Base-by-base conservation (phyloP, 768 basidiomycete genomes). In the Hemileccinum rubropunctum region DNA sequence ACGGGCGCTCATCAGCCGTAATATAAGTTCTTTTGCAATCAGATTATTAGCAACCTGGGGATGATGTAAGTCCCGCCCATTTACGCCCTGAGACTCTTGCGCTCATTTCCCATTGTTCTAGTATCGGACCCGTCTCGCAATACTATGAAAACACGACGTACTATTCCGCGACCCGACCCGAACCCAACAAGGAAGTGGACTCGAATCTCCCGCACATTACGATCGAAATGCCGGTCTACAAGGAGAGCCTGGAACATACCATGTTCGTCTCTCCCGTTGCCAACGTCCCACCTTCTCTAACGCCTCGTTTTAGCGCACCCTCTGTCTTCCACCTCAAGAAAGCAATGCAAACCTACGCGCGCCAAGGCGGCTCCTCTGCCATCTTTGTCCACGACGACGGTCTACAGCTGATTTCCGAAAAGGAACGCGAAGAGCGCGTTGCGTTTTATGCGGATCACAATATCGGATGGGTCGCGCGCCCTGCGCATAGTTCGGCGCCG, bases 141-240 rank as follows among this genome's bases (percentile, higher is more conserved):
- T 90, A 81, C 65, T 82, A 88, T 61, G 83, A 91, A 58, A 93
- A 93, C 64, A 91, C 89, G 0, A 79, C 77, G 34, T 94, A 86
- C 67, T 94, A 89, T 62, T 91, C 88, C 11, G 87, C 88, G 11
- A 66, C 77, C 43, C 75, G 73, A 38, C 86, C 88, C 0, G 75
- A 72, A 21, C 66, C 81, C 0, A 86, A 84, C 65, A 76, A 79
- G 45, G 81, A 78, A 14, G 73, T 88, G 48, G 86, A 88, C 62
- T 58, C 73, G 1, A 74, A 71, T 46, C 74, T 91, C 3, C 89
- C 88, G 2, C 88, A 90, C 60, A 75, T 91, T 14, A 86, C 87
- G 1, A 74, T 93, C 42, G 83, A 93, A 67, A 76, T 94, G 71
- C 91, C 91, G 0, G 91, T 93, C 4, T 95, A 94, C 69, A 94